Evolutionary conservation across 2,329 filamentous ascomycete species (phyloP).

Genomic region (Diaporthe citri): DNA sequence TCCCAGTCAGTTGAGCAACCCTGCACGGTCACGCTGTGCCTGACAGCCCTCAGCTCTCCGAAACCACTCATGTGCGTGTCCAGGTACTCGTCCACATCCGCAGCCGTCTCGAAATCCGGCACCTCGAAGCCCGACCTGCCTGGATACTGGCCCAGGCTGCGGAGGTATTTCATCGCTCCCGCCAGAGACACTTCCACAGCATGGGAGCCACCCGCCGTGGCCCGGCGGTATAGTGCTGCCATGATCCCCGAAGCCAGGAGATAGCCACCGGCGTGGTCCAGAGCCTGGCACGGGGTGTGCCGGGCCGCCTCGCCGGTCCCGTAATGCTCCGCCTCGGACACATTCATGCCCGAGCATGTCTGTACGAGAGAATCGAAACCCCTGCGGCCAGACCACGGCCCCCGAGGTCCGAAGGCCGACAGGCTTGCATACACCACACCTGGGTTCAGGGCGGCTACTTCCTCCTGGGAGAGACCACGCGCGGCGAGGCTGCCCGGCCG

Average conservation of each 20-base stretch:
- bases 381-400: background rate
- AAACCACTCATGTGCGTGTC: background rate
- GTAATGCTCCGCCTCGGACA: background rate
- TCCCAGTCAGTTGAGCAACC: background rate
- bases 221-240: background rate
- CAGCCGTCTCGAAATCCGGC: background rate
- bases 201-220: background rate
- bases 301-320: background rate
- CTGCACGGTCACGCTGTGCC: background rate
- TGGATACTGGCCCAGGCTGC: background rate
- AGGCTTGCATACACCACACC: background rate
- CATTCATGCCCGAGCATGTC: background rate
- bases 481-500: background rate
- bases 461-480: background rate
- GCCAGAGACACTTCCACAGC: background rate
- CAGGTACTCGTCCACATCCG: conserved; percentile 1
- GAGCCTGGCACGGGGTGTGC: background rate
- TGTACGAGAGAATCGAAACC: background rate
- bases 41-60: background rate
- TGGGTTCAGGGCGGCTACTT: background rate
- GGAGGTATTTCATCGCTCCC: background rate
- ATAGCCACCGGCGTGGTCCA: background rate
- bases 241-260: background rate
- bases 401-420: background rate
- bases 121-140: background rate